A percentile compares a stretch with the other conserved stretches of the same genome.
These are phyloP conservation scores for Naematelia aurantialba DNA, from an alignment of 768 basidiomycete species.

Conservation along the genomic window DNA sequence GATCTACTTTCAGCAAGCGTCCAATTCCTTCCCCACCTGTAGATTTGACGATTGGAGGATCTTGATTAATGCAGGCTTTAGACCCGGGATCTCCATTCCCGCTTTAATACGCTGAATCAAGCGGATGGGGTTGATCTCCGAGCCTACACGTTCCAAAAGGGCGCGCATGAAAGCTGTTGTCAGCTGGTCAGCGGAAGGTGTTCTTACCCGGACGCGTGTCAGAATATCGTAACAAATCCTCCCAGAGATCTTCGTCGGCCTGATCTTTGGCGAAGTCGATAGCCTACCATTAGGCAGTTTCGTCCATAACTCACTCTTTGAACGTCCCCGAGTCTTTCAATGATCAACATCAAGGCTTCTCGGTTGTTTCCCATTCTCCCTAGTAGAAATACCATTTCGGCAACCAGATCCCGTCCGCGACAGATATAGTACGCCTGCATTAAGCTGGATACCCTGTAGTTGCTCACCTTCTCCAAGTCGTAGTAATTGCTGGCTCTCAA, in stretches of 20 bases:
- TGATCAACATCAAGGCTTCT: slow-evolving; percentile 86
- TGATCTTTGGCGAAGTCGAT: slow-evolving; percentile 99
- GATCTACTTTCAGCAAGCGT: slow-evolving; percentile 54
- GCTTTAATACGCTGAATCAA: slow-evolving; percentile 93
- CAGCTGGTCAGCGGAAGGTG: neutral
- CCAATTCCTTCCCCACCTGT: slow-evolving; percentile 51
- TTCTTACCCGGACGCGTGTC: slow-evolving; percentile 80
- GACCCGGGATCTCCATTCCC: slow-evolving; percentile 89
- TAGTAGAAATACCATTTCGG: slow-evolving; percentile 95
- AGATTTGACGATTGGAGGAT: slow-evolving; percentile 94
- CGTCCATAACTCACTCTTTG: slow-evolving; percentile 63
- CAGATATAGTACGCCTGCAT: slow-evolving; percentile 79
- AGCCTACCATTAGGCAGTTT: slow-evolving; percentile 56
- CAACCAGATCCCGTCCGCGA: slow-evolving; percentile 76
- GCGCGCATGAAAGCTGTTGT: slow-evolving; percentile 83
- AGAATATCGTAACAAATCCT: slow-evolving; percentile 87
- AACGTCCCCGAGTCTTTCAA: slow-evolving; percentile 89
- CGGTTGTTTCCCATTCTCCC: slow-evolving; percentile 98
- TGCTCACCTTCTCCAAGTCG: slow-evolving; percentile 70
- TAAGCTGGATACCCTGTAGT: neutral
- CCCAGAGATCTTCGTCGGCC: slow-evolving; percentile 95
- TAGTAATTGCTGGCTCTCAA: slow-evolving; percentile 86
- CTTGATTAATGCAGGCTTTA: slow-evolving; percentile 92
- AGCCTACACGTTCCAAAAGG: slow-evolving; percentile 89
- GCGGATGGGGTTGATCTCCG: slow-evolving; percentile 91